Base-by-base conservation (phyloP, 2,329 filamentous ascomycete species). In the Parasarocladium wereldwijsianum region DNA sequence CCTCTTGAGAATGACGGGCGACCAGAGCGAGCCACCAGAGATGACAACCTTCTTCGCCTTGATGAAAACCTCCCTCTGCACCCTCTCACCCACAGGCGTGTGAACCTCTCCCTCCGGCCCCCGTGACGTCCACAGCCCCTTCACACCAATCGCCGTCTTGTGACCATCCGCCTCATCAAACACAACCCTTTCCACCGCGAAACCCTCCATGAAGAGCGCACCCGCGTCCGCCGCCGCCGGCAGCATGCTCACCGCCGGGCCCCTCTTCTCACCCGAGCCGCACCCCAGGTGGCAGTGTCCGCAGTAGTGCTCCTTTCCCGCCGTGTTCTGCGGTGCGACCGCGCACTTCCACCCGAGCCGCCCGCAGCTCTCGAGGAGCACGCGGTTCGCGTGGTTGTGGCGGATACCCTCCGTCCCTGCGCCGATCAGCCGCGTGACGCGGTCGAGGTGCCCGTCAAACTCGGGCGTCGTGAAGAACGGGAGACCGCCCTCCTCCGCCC, bases 121-220 rank as follows among this genome's bases (percentile, higher is more conserved):
- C 34, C 81, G 67, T 1, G 78, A 77, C 3, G 65, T 71, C 86
- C 84, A 93, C 6, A 59, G 60, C 2, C 85, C 86, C 34, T 70
- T 56, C 2, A 93, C 64, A 0, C 86, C 86, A 1, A 64, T 66
- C 0, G 81, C 82, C 4, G 62, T 64, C 39, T 64, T 68, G 9
- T 17, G 15, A 6, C 54, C 57, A 23, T 46, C 45, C n/a, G n/a
- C n/a, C 10, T 65, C 58, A 14, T 74, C 69, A 47, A 93, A 93
- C 0, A 80, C 39, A 11, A 94, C 60, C 35, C 66, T 66, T 9
- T 81, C 68, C 1, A 75, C 80, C 13, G 73, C 54, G 43, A 90
- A 83, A 0, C 85, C 85, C 57, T 94, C 84, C 34, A 92, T 68
- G 46, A 93, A 93, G 38, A 67, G 61, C 1, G 85, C 81, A 1